Evolutionary conservation across 345 rosid species (phyloP), one percentile per base, ranked within the genome.

Genomic region (Syzygium jambos): DNA sequence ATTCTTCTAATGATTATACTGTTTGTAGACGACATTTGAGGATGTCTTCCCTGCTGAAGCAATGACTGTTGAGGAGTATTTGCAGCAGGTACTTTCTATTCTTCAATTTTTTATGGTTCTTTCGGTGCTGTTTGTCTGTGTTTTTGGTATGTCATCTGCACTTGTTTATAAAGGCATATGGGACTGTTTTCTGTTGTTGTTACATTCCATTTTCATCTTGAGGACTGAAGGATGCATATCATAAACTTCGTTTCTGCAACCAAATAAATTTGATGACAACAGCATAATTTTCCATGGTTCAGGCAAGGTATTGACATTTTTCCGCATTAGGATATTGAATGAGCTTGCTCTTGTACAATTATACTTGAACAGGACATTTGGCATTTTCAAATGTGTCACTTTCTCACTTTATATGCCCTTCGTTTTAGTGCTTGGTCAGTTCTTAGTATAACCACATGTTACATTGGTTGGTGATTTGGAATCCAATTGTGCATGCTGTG

Each of bases 11-110:
- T 84, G 41, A 30, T 83, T 54, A 53, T 78, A 86, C 87, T 57
- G 87, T 51, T 86, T 88, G 65, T 68, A 98, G 99, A 94, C 98
- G 21, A 94, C 98, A 54, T 98, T 96, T 87, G 99, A 98, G 92
- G 99, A 98, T 93, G 99, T 96, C 63, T 96, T 98, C 92, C 98
- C 99, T 23, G 96, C 96, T 51, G 99, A 98, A 91, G 99, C 99
- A 2, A 95, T 97, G 2, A 96, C 96, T 65, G 93, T 98, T 87
- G 99, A 98, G 91, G 99, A 98, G 89, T 96, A 96, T 90, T 90
- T 96, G 92, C 99, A 96, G 85, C 99, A 98, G 99, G 99, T 96
- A 90, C 16, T 88, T 88, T 86, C 87, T 51, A 2, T 65, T 89
- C 61, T 90, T 84, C 49, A 34, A 21, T 2, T 56, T 82, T 30